Evolutionary conservation across 108 stramenopile species (phyloP).

Genomic region (Epithemia pelagica): DNA sequence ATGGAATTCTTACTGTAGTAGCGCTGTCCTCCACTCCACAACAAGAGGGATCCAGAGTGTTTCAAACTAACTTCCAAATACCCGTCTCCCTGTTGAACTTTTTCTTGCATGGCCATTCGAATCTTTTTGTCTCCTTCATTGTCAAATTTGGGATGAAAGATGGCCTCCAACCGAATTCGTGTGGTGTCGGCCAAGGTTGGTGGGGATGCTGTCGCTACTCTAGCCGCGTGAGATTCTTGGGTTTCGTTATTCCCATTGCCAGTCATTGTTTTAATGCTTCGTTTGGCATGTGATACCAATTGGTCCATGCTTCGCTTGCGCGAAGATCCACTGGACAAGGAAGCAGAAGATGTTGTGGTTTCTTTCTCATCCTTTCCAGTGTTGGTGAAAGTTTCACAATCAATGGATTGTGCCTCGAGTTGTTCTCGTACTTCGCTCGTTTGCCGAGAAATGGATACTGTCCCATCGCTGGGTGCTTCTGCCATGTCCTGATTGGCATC

Average conservation of each 20-base stretch:
- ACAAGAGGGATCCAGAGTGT: conserved; percentile 81
- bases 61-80: conserved; percentile 82
- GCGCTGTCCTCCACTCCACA: conserved; percentile 77
- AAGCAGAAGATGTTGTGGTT: neutral
- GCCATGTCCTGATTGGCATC: neutral
- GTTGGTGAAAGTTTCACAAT: too few relatives aligned
- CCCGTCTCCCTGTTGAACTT: conserved; percentile 28
- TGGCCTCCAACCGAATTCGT: conserved; percentile 59
- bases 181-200: neutral
- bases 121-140: conserved; percentile 56
- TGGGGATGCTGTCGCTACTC: neutral
- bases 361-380: neutral
- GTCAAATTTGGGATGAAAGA: conserved; percentile 87
- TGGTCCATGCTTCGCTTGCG: neutral
- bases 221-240: neutral
- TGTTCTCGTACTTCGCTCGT: neutral
- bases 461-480: neutral
- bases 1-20: conserved; percentile 81
- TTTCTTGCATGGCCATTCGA: conserved; percentile 51
- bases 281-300: neutral
- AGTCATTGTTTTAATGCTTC: neutral
- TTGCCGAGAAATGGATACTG: neutral
- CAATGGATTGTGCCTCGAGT: neutral
- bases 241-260: neutral
- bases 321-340: neutral